Evolutionary conservation across 2,329 filamentous ascomycete genomes (phyloP).

Genomic region (Graphiopsis chlorocephala): DNA sequence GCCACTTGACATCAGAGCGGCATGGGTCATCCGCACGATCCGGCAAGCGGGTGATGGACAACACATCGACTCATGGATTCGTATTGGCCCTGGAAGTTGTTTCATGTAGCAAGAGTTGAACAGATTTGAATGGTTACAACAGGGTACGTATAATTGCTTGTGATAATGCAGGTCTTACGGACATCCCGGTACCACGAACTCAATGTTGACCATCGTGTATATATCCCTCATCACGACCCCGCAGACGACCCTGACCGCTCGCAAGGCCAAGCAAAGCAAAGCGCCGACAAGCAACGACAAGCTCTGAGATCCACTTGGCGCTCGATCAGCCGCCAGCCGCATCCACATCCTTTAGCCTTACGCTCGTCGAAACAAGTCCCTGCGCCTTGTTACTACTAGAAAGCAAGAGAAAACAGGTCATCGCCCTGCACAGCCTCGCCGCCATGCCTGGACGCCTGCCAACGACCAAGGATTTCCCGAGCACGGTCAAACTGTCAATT

Average conservation of each 20-base stretch:
- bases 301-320: conserved; percentile 7
- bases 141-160: too few species aligned
- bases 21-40: conserved; percentile 4
- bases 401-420: background rate
- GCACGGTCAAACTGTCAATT: conserved; percentile 40
- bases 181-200: background rate
- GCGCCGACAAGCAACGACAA: conserved; percentile 12
- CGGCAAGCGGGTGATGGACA: background rate
- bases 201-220: background rate
- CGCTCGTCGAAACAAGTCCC: background rate
- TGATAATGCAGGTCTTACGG: background rate
- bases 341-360: background rate
- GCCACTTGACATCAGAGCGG: background rate
- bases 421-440: background rate
- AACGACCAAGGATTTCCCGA: conserved; percentile 42
- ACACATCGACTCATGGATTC: background rate
- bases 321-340: background rate
- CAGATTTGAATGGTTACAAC: background rate
- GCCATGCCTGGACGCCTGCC: conserved; percentile 45
- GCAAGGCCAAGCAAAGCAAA: background rate
- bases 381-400: background rate
- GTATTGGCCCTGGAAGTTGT: background rate
- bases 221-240: background rate
- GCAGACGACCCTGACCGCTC: background rate
- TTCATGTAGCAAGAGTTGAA: background rate